Evolutionary conservation across 768 basidiomycete genomes (phyloP), one percentile per base, ranked within the genome.

Genomic region (Leccinum variicolor): DNA sequence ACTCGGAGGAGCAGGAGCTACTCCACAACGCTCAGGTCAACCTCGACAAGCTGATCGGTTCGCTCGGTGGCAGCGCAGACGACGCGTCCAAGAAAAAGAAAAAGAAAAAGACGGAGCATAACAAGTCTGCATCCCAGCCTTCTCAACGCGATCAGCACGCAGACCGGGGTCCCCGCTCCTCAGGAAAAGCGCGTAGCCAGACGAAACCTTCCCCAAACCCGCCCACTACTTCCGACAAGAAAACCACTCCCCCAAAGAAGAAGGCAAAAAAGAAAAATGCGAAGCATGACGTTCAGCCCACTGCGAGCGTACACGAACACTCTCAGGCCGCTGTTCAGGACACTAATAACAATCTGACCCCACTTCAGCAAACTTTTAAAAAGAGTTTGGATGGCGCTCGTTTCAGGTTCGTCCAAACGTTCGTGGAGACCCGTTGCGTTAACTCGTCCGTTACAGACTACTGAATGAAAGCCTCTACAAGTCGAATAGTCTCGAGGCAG

Each of bases 381-480:
- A 79, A 86, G 54, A 91, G 83, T 62, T 72, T 94, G 55, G 85
- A 90, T 57, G 91, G 94, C 0, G 93, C 94, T n/a, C 84, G 87
- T 25, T 95, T 95, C 72, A 83, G 92, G 93, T 89, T 48, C 64
- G 55, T 45, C 28, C 19, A 43, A 34, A 9, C 4, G 17, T 36
- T 10, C 13, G 21, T 21, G 11, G 34, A 36, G 50, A 43, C 53
- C 4, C 25, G 8, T 26, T 48, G n/a, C 5, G 31, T 48, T 72
- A 26, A 70, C 47, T 41, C 34, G 21, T 33, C 31, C 15, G 25
- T 19, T 50, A 48, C 60, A 93, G 95, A 66, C 82, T 90, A 77
- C 89, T 98, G 55, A 99, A 99, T 69, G 95, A 98, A 75, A 81
- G 80, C 39, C 76, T 99, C 29, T 99, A 99, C 76, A 96, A 94